These are phyloP conservation scores for Protea cynaroides DNA, from an alignment of 164 flowering plant genomes.

Conservation along the genomic window DNA sequence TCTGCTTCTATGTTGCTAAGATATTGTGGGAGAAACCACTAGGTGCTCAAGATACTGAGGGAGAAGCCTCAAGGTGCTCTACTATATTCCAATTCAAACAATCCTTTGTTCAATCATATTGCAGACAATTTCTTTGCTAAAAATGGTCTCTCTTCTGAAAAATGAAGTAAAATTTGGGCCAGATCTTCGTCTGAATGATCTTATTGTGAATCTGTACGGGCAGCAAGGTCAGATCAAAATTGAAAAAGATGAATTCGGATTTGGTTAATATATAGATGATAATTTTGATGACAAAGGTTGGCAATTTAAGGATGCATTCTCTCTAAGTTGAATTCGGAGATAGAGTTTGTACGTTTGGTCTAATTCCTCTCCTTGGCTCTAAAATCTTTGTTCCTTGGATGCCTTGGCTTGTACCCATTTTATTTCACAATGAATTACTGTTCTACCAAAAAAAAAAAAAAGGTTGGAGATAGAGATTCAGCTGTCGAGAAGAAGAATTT, in stretches of 20 bases:
- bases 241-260: conserved; percentile 16
- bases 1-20: too few relatives aligned
- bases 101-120: conserved; percentile 8
- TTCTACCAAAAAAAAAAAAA: too few relatives aligned
- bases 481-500: conserved; percentile 20
- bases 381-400: too few relatives aligned
- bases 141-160: conserved; percentile 6
- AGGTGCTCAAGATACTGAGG: too few relatives aligned
- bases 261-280: conserved; percentile 9
- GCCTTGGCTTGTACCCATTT: too few relatives aligned
- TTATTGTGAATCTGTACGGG: conserved; percentile 29
- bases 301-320: conserved; percentile 47
- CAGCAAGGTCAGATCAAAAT: conserved; percentile 8
- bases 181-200: conserved; percentile 32
- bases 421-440: too few relatives aligned
- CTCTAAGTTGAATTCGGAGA: too few relatives aligned
- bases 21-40: too few relatives aligned
- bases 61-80: too few relatives aligned
- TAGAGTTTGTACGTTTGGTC: too few relatives aligned
- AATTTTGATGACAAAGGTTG: conserved; percentile 35
- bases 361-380: too few relatives aligned
- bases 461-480: conserved; percentile 5
- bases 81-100: background rate
- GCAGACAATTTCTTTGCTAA: conserved; percentile 12
- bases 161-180: conserved; percentile 19